phyloP scores from a whole-genome alignment of 768 basidiomycete genomes.

The Rhizopogon roseolus region DNA sequence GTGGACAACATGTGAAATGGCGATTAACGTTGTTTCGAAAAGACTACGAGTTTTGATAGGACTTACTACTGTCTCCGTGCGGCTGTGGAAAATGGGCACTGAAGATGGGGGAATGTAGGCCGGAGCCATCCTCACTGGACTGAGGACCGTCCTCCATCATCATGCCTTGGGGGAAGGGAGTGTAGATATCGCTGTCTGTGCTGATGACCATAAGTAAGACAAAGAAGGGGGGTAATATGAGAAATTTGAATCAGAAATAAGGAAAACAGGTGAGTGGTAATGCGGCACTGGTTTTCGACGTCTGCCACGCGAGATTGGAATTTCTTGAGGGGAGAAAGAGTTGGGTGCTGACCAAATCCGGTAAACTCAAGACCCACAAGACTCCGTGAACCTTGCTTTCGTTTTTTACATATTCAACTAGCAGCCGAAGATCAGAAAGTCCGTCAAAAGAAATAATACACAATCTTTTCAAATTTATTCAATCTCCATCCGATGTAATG shows the following conservation, averaged over 20 bases:
- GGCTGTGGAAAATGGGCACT: constrained; percentile 40
- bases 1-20: constrained; percentile 35
- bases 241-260: constrained; percentile 17
- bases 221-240: constrained; percentile 15
- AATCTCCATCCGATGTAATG: constrained; percentile 2
- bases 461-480: no score
- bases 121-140: constrained; percentile 74
- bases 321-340: constrained; percentile 11
- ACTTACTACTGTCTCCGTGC: constrained; percentile 46
- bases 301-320: constrained; percentile 39
- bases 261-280: constrained; percentile 18
- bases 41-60: constrained; percentile 43
- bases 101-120: constrained; percentile 69
- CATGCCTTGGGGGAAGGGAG: constrained; percentile 48
- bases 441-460: no score
- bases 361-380: background rate
- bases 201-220: constrained; percentile 50
- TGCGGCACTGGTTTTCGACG: constrained; percentile 27
- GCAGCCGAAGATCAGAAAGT: constrained; percentile 25
- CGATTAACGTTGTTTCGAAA: constrained; percentile 28
- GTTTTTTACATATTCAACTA: constrained; percentile 19
- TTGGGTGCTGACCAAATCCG: background rate
- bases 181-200: constrained; percentile 48
- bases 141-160: constrained; percentile 61
- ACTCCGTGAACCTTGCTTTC: constrained; percentile 28